Base-by-base conservation (phyloP, 345 rosid species). In the Pistacia atlantica region DNA sequence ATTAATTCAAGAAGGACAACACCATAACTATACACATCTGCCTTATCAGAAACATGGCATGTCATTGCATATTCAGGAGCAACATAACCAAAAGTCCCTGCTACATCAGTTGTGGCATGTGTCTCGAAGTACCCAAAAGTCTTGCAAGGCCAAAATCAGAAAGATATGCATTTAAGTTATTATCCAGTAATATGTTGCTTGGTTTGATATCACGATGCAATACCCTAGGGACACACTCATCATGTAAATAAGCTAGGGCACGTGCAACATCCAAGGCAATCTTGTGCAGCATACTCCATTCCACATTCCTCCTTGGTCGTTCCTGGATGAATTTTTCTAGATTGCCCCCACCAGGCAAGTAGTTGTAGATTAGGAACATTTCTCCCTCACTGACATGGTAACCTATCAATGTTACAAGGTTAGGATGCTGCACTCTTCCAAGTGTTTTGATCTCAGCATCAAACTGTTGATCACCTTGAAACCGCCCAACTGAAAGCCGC, bases 1-100 rank as follows among this genome's bases (percentile, higher is more conserved):
- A 87, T 78, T 49, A 87, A 70, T 82, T 87, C 90, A 75, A 87
- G 82, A 8, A 84, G 87, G 25, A 87, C 90, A 42, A 87, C 90
- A 8, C 90, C 87, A 62, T 82, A 87, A 76, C 90, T 87, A 63
- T 87, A 87, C 69, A 87, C 90, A 79, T 87, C 90, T 10, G 90
- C 87, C 80, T 87, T 87, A 56, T 87, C 86, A 51, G 87, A 87
- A 54, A 87, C 90, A 17, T 86, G 83, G 76, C 90, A 87, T 55
- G 90, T 87, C 87, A 84, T 87, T 48, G 90, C 90, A 70, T 87
- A 87, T 76, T 87, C 90, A 31, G 90, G 90, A 67, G 90, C 90
- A 75, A 87, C 87, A 69, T 87, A 87, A 37, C 90, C 90, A 37
- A 87, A 87, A 65, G 90, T 87, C 45, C 90, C 90, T 1, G 90